These are phyloP conservation scores for Ananas comosus DNA, from an alignment of 176 grass and related monocot species.

Conservation along the genomic window DNA sequence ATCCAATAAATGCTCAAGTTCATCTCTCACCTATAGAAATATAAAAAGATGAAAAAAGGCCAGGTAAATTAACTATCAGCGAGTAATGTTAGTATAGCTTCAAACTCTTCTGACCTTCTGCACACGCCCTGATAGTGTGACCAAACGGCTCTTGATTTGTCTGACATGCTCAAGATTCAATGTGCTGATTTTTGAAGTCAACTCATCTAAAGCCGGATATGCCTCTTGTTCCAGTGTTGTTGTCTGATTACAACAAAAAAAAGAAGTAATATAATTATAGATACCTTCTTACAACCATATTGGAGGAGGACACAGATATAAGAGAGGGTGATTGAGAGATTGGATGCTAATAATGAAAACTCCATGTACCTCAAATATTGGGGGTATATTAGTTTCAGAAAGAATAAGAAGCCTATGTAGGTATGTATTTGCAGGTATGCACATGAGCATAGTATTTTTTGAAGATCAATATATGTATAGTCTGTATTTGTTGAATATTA, in stretches of 20 bases:
- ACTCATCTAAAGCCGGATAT: conserved; percentile 90
- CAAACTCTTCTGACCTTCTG: conserved; percentile 53
- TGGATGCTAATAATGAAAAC: no score
- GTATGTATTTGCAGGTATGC: no score
- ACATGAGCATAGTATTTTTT: no score
- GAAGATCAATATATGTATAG: no score
- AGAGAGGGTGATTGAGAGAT: no score
- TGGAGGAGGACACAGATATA: no score
- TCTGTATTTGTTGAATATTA: no score
- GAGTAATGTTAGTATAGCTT: no score
- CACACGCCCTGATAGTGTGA: conserved; percentile 83
- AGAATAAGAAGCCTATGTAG: no score
- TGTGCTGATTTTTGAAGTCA: conserved; percentile 98
- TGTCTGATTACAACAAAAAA: conserved; percentile 34
- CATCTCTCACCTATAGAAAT: conserved; percentile 41
- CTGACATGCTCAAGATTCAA: conserved; percentile 86
- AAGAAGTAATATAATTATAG: conserved; percentile 5
- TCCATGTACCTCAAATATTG: no score
- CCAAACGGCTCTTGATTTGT: conserved; percentile 94
- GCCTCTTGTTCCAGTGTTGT: conserved; percentile 83
- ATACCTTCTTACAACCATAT: not conserved
- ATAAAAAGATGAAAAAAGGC: not conserved
- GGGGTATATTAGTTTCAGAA: no score
- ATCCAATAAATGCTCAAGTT: conserved; percentile 58
- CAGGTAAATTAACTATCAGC: no score